Base-by-base conservation (phyloP, 2,329 filamentous ascomycete genomes). In the Botrytis cinerea region DNA sequence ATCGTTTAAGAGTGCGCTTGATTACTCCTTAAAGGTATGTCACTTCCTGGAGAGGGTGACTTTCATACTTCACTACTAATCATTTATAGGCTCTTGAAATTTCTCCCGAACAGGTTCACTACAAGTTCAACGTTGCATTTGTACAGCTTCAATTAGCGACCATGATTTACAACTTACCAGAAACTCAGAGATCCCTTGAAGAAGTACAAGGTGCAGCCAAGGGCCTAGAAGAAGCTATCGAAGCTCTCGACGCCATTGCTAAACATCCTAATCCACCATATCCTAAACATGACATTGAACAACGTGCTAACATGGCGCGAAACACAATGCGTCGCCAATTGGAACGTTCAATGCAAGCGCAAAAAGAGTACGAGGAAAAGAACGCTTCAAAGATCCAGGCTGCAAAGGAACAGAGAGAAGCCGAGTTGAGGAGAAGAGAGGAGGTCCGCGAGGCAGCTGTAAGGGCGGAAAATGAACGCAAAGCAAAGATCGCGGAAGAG, bases 91-190 rank as follows among this genome's bases (percentile, higher is more conserved):
- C 95, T 40, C 88, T 97, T 28, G 88, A 90, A 72, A 88, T 92
- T 72, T 90, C 93, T 1, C 93, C 94, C 0, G 92, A 96, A 7
- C 93, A 97, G 79, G 87, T 95, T 45, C 94, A 97, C 82, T 93
- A 96, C 82, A 94, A 96, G 82, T 99, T 99, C 87, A 99, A 99
- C 80, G 93, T 99, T 43, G 96, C 96, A 0, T 99, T 98, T 80
- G 93, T 98, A 43, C 96, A 98, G 81, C 97, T 97, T 75, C 95
- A 98, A 82, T 90, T 98, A 72, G 95, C 95, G 32, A 92, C 92
- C 63, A 89, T 92, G 45, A 90, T 98, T 72, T 91, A 94, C 82
- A 86, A 85, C 51, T 85, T 97, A 71, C 86, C 89, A 8, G 93
- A 98, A 81, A 88, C 89, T 9, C 90, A 95, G 80, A 91, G 94